Evolutionary conservation across 1,139 yeast species (phyloP).

Genomic region (Suhomyces bokatorum): DNA sequence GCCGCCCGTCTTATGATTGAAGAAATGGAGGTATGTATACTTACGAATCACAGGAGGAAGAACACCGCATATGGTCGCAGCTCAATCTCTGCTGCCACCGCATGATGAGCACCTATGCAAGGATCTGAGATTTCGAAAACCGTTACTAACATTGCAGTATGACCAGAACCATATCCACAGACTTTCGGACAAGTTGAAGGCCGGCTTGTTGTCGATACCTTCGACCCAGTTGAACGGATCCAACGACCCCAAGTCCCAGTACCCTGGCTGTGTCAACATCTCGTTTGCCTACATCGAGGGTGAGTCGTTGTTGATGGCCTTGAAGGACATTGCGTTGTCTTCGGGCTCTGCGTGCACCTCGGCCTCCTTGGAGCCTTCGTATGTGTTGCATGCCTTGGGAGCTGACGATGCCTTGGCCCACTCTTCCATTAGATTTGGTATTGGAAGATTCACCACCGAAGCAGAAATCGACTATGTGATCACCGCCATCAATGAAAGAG

Average conservation of each 20-base stretch:
- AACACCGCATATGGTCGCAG: slow-evolving; percentile 2
- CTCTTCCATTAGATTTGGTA: slow-evolving; percentile 93
- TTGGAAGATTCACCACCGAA: slow-evolving; percentile 96
- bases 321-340: slow-evolving; percentile 92
- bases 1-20: slow-evolving; percentile 81
- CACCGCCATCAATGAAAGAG: slow-evolving; percentile 84
- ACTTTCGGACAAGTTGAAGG: slow-evolving; percentile 70
- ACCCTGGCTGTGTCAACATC: slow-evolving; percentile 93
- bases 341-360: slow-evolving; percentile 99
- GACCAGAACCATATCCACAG: slow-evolving; percentile 70
- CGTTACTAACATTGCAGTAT: slow-evolving; percentile 34
- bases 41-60: slow-evolving; percentile 9
- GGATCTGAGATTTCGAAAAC: slow-evolving; percentile 21
- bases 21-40: slow-evolving; percentile 54
- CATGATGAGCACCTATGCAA: slow-evolving; percentile 19
- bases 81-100: slow-evolving; percentile 10
- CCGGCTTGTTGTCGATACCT: slow-evolving; percentile 76
- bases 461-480: slow-evolving; percentile 93
- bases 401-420: slow-evolving; percentile 98
- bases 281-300: slow-evolving; percentile 98
- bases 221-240: slow-evolving; percentile 93
- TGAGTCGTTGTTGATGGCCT: slow-evolving; percentile 94
- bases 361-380: slow-evolving; percentile 96
- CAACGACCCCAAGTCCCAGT: slow-evolving; percentile 54
- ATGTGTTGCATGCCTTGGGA: slow-evolving; percentile 93